Evolutionary conservation across 1,284 basidiomycete species (phyloP), one percentile per base, ranked within the genome.

Genomic region (Vanrija pseudolonga): DNA sequence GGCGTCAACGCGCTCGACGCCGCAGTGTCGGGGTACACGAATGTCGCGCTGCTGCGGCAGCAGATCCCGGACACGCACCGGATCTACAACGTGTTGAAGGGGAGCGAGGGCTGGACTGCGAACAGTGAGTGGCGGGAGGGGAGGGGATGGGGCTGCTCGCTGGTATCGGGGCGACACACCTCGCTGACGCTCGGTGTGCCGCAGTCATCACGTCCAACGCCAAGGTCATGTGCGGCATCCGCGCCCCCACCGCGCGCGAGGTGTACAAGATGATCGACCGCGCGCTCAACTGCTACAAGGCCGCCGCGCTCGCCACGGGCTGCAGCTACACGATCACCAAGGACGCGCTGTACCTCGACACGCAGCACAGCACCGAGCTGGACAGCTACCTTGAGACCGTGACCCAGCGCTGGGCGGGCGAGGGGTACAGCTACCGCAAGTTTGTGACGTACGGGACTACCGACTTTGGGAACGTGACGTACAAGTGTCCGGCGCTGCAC

Each of bases 1-100:
- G 78, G 75, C 3, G 66, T 77, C 53, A 79, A 79, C 50, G 77
- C 77, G 1, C 72, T 77, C 23, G 78, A 79, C 54, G 78, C 78
- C 2, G 78, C 77, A 1, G 76, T 79, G 3, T 61, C 74, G 11
- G 71, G 75, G 1, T 79, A 79, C 65, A 73, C 53, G 50, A 75
- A 73, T 57, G 66, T 79, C 52, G 69, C 72, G 17, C 68, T 69
- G 0, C 65, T 79, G 18, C 67, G 78, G 3, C 78, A 79, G 63
- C 77, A 78, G 62, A 57, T 65, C 24, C 50, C 47, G 8, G 50
- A 53, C 8, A 56, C 48, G 20, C 36, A 55, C 39, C 39, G 74
- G n/a, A 65, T 76, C n/a, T 73, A 75, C 52, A 62, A 51, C 48
- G 54, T 56, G 43, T 73, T 78, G 59, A 57, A 64, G 46, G 74